Evolutionary conservation across 192 early-diverging fungal species (phyloP).

Genomic region (Mortierella hygrophila): DNA sequence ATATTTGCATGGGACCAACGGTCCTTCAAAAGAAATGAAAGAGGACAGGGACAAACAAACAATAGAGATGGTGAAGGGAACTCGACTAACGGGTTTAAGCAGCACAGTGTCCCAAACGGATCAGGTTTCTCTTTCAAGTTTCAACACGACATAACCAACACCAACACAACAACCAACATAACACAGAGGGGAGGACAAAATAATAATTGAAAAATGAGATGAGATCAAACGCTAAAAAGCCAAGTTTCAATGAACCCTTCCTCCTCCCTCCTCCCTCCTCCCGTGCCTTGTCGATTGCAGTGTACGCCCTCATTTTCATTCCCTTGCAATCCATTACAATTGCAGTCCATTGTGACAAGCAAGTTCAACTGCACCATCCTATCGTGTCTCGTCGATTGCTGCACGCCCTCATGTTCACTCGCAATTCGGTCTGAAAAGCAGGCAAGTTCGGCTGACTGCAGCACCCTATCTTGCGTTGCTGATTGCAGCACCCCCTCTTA

Average conservation of each 20-base stretch:
- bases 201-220: not conserved
- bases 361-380: too few species aligned
- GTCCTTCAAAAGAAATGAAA: not conserved
- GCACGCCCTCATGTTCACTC: too few species aligned
- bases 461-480: not conserved
- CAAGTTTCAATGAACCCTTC: too few species aligned
- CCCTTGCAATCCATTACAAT: too few species aligned
- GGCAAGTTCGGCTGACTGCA: not conserved
- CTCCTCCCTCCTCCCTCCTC: too few species aligned
- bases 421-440: too few species aligned
- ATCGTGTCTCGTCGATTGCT: too few species aligned
- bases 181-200: not conserved
- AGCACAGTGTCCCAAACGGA: not conserved
- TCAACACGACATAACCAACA: too few species aligned
- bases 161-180: too few species aligned
- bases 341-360: too few species aligned
- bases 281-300: too few species aligned
- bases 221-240: not conserved
- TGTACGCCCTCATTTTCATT: too few species aligned
- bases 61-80: not conserved
- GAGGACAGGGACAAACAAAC: not conserved
- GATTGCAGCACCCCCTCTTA: not conserved
- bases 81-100: not conserved
- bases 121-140: not conserved
- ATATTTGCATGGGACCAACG: conserved; percentile 1